Conservation (phyloP, 2,329 filamentous ascomycete genomes). For the Clonostachys byssicola region DNA sequence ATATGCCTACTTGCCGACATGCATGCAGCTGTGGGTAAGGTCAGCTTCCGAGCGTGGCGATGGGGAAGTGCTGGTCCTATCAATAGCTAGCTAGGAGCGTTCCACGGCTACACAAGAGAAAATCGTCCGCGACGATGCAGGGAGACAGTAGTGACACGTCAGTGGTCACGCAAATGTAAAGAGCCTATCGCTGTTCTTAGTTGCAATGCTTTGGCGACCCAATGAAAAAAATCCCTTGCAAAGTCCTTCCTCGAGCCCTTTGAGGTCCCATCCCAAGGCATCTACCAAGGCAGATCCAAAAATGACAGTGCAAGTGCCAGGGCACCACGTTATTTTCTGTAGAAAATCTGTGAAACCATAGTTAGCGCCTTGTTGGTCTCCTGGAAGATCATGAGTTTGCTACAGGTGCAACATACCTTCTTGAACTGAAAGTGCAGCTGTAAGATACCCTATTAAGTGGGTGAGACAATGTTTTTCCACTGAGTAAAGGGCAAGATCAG, state of each 20-base stretch:
- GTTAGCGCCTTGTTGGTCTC: constrained; percentile 11
- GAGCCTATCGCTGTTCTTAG: too few species aligned
- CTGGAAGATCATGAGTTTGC: neutral
- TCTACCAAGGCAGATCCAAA: too few species aligned
- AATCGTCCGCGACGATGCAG: too few species aligned
- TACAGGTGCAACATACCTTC: constrained; percentile 57
- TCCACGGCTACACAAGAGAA: too few species aligned
- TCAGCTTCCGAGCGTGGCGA: too few species aligned
- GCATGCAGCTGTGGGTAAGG: constrained; percentile 5
- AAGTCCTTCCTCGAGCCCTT: too few species aligned
- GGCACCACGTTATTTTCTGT: constrained; percentile 39
- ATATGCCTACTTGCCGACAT: neutral
- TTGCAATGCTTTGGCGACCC: too few species aligned
- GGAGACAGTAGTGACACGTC: too few species aligned
- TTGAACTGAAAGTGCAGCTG: constrained; percentile 99
- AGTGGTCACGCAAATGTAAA: too few species aligned
- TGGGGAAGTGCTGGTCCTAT: too few species aligned
- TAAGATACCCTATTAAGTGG: constrained; percentile 67
- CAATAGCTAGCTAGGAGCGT: too few species aligned
- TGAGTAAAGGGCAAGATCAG: neutral
- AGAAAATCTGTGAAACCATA: constrained; percentile 41
- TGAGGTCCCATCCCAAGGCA: too few species aligned
- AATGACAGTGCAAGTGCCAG: neutral
- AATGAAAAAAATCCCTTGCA: neutral
- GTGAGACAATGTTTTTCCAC: neutral